phyloP scores from a whole-genome alignment of 305 asterid species.

The Fraxinus paxiana region DNA sequence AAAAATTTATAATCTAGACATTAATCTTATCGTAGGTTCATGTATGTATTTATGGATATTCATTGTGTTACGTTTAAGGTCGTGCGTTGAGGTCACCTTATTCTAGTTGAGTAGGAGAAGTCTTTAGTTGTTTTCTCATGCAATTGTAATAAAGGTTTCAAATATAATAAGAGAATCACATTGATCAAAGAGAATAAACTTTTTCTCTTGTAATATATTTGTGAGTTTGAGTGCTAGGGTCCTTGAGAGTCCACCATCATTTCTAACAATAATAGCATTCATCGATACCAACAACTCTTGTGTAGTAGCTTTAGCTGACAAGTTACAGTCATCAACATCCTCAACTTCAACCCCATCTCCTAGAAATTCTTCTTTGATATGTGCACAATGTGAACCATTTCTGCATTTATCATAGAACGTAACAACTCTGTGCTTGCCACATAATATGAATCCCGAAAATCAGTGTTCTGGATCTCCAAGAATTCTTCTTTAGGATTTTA shows the following conservation, averaged over 20 bases:
- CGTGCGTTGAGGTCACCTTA: neutral
- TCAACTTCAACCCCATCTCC: neutral
- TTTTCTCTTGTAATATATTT: neutral
- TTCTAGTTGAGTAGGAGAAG: neutral
- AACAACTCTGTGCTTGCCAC: neutral
- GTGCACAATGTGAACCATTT: neutral
- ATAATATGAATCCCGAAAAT: neutral
- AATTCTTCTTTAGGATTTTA: neutral
- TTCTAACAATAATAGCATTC: neutral
- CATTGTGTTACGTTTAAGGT: neutral
- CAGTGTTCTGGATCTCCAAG: neutral
- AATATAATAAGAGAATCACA: neutral
- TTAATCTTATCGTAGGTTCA: neutral
- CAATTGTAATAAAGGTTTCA: neutral
- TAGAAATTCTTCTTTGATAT: neutral
- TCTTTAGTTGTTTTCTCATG: neutral
- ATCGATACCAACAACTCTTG: neutral
- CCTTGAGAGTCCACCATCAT: neutral
- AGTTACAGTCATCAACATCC: neutral
- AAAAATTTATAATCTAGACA: neutral
- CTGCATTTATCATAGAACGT: neutral
- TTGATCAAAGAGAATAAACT: neutral
- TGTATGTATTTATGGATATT: neutral
- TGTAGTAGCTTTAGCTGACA: conserved; percentile 1
- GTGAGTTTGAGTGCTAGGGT: neutral